Percentiles rank a stretch among this genome's conserved stretches.
Conservation (phyloP, 1,284 basidiomycete species). For the Agaricales sp. region DNA sequence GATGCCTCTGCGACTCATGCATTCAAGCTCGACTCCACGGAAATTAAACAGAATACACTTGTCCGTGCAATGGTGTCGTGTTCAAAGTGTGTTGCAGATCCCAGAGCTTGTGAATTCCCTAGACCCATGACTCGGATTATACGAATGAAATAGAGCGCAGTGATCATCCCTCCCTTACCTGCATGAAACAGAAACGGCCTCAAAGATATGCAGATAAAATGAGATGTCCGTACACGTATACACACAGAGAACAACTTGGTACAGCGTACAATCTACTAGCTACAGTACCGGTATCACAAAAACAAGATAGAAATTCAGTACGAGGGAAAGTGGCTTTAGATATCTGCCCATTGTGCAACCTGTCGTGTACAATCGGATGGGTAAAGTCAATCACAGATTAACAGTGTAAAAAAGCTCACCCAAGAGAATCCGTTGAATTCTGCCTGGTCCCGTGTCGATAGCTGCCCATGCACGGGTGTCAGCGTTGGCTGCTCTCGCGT, state of each 20-base stretch:
- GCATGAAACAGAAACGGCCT: too few species aligned
- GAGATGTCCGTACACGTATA: background rate
- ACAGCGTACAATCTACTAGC: background rate
- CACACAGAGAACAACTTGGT: background rate
- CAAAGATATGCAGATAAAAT: too few species aligned
- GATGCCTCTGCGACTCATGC: too few species aligned
- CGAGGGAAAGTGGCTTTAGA: slow-evolving; percentile 26
- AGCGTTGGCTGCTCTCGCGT: slow-evolving; percentile 95
- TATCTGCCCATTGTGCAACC: slow-evolving; percentile 47
- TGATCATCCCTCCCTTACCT: too few species aligned
- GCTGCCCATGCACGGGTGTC: slow-evolving; percentile 93
- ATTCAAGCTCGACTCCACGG: too few species aligned
- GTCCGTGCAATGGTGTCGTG: too few species aligned
- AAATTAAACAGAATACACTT: too few species aligned
- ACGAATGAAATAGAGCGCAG: too few species aligned
- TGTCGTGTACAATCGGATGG: background rate
- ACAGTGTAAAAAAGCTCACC: slow-evolving; percentile 27
- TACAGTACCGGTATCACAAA: background rate
- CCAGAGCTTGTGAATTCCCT: too few species aligned
- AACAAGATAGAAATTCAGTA: background rate
- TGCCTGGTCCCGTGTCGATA: slow-evolving; percentile 87
- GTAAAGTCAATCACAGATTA: slow-evolving; percentile 12
- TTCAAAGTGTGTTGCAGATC: too few species aligned
- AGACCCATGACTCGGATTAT: too few species aligned
- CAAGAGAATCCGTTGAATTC: slow-evolving; percentile 97